Evolutionary conservation across 768 basidiomycete species (phyloP).

Genomic region (Termitomyces sp.): DNA sequence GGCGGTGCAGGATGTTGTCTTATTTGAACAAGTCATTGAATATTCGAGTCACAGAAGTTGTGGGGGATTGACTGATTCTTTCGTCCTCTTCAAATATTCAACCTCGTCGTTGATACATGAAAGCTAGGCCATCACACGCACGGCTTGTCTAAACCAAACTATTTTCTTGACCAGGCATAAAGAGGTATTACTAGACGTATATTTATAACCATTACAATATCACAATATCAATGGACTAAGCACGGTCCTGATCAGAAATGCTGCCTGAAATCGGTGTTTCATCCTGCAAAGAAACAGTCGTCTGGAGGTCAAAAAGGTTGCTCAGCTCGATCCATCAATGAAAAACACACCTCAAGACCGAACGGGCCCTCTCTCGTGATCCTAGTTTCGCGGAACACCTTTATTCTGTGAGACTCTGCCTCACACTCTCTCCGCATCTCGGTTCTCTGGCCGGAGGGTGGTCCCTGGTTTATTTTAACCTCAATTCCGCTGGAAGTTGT

Average conservation of each 20-base stretch:
- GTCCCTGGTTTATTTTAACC: not conserved
- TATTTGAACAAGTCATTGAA: too few species aligned
- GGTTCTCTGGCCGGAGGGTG: not conserved
- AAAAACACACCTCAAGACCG: not conserved
- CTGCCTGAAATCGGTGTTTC: not conserved
- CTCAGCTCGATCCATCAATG: not conserved
- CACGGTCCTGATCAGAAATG: not conserved
- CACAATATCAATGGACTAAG: too few species aligned
- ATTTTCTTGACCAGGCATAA: too few species aligned
- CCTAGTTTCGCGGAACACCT: slow-evolving; percentile 6
- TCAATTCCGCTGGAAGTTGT: slow-evolving; percentile 1
- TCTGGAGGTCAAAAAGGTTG: not conserved
- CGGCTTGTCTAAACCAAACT: too few species aligned
- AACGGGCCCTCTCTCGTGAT: not conserved
- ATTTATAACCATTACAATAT: too few species aligned
- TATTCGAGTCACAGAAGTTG: too few species aligned
- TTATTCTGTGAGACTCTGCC: not conserved
- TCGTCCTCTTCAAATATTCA: too few species aligned
- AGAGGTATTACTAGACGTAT: too few species aligned
- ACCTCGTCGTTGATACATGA: too few species aligned
- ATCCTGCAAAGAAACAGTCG: not conserved
- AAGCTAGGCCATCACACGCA: too few species aligned
- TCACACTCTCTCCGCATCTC: not conserved
- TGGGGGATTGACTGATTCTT: too few species aligned
- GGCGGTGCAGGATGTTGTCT: too few species aligned